phyloP scores from a whole-genome alignment of 306 rosid species.

The Cucurbita argyrosperma region DNA sequence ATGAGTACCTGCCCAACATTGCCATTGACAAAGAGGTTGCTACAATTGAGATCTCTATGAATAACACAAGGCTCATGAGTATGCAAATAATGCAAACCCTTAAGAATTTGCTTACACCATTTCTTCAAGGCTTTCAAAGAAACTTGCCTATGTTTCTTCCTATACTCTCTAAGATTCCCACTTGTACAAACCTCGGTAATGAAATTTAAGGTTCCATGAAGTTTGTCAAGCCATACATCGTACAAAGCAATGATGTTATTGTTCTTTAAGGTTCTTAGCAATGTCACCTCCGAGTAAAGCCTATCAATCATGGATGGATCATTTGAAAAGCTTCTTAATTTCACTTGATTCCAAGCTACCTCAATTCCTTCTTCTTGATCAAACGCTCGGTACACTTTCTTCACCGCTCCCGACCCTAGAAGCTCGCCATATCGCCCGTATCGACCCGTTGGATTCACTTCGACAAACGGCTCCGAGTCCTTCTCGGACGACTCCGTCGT shows the following conservation, averaged over 20 bases:
- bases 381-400: conserved; percentile 77
- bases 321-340: conserved; percentile 40
- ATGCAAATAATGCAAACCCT: conserved; percentile 77
- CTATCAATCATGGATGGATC: conserved; percentile 63
- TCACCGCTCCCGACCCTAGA: conserved; percentile 64
- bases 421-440: conserved; percentile 70
- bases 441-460: conserved; percentile 48
- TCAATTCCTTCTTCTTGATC: conserved; percentile 91
- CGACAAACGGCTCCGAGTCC: conserved; percentile 58
- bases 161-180: conserved; percentile 80
- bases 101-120: conserved; percentile 68
- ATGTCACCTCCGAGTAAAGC: conserved; percentile 64
- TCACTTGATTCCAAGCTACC: conserved; percentile 95
- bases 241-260: conserved; percentile 56
- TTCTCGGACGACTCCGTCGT: conserved; percentile 22
- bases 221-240: conserved; percentile 50
- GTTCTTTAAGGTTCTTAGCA: conserved; percentile 40
- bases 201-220: conserved; percentile 36
- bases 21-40: conserved; percentile 88
- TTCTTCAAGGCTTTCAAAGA: conserved; percentile 78
- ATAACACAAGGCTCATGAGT: conserved; percentile 69
- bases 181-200: conserved; percentile 88
- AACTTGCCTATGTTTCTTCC: conserved; percentile 71
- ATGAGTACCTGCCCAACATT: conserved; percentile 51
- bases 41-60: conserved; percentile 96